Evolutionary conservation across 2,329 filamentous ascomycete species (phyloP), one percentile per base, ranked within the genome.

Genomic region (Chaetomiaceae sp.): DNA sequence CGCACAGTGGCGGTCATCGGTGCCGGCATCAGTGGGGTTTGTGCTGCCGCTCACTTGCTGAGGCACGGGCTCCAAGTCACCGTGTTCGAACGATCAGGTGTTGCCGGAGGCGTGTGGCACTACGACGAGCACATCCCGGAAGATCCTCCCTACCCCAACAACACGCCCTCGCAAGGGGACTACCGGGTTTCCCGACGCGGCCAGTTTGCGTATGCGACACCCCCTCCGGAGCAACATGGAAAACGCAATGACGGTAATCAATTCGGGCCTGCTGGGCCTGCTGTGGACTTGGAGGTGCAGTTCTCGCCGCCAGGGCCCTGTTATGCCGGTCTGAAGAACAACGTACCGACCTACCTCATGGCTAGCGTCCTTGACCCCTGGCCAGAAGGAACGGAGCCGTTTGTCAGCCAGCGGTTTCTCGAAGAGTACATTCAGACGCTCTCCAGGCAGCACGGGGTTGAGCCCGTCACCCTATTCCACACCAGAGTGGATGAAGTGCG

Each of bases 331-430:
- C 66, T 90, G 7, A 83, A 83, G 58, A 88, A 85, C 29, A 93
- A 91, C 56, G 83, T 90, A 3, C 83, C 86, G 0, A 80, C 83
- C n/a, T 70, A 61, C 18, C 56, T 74, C 3, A 67, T 75, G 63
- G 60, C 63, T 34, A 72, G 65, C 47, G 65, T 62, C 8, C 60
- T 75, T 2, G 60, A 65, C 3, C 51, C 58, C 0, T 87, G 83
- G 75, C 78, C 80, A 0, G 62, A 71, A 6, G 76, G 74, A 1
- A 84, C 79, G 0, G 72, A 73, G 2, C 75, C 79, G 14, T 78
- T 77, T 49, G 75, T 83, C 4, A 72, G 66, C 2, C 83, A 85
- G 48, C 57, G 64, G 14, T 68, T 74, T 0, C 63, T 86, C 8
- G 73, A 74, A 27, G 64, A 73, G 2, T 86, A 86, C 55, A 74